Evolutionary conservation across 768 basidiomycete genomes (phyloP).

Genomic region (Podaxis sp.): DNA sequence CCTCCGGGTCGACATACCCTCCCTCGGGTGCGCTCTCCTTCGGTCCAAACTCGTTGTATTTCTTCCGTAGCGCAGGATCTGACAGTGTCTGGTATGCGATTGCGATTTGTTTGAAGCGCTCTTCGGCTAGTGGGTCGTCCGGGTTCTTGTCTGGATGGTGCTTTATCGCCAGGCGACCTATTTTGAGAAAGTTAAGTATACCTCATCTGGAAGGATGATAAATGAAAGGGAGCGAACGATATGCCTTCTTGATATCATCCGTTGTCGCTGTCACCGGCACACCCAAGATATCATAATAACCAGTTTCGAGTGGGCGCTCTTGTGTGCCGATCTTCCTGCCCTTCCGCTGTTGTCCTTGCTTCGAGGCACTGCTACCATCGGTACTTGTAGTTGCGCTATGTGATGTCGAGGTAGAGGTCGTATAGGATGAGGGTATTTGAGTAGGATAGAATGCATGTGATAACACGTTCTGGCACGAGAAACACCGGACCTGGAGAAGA

Average conservation of each 20-base stretch:
- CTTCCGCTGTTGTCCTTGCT: slow-evolving; percentile 32
- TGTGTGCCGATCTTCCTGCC: slow-evolving; percentile 85
- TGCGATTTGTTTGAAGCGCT: slow-evolving; percentile 87
- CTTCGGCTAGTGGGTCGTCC: slow-evolving; percentile 79
- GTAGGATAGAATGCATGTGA: slow-evolving; percentile 65
- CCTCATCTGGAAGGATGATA: neutral
- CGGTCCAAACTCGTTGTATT: slow-evolving; percentile 90
- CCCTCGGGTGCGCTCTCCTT: slow-evolving; percentile 82
- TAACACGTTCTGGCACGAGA: slow-evolving; percentile 54
- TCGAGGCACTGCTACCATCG: slow-evolving; percentile 13
- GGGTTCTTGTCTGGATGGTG: slow-evolving; percentile 92
- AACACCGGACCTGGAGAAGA: slow-evolving; percentile 67
- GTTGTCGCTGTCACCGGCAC: slow-evolving; percentile 69
- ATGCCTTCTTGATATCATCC: slow-evolving; percentile 90
- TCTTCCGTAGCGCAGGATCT: slow-evolving; percentile 67
- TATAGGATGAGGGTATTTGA: slow-evolving; percentile 39
- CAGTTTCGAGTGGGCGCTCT: slow-evolving; percentile 82
- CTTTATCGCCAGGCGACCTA: slow-evolving; percentile 83
- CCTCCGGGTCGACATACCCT: slow-evolving; percentile 84
- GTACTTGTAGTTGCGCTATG: neutral
- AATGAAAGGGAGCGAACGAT: slow-evolving; percentile 47
- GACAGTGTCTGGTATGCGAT: slow-evolving; percentile 87
- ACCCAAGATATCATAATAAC: slow-evolving; percentile 86
- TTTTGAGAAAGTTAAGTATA: neutral
- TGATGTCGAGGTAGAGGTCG: slow-evolving; percentile 5